These are phyloP conservation scores for Helianthus tuberosus DNA, from an alignment of 129 eudicot species.

Conservation along the genomic window DNA sequence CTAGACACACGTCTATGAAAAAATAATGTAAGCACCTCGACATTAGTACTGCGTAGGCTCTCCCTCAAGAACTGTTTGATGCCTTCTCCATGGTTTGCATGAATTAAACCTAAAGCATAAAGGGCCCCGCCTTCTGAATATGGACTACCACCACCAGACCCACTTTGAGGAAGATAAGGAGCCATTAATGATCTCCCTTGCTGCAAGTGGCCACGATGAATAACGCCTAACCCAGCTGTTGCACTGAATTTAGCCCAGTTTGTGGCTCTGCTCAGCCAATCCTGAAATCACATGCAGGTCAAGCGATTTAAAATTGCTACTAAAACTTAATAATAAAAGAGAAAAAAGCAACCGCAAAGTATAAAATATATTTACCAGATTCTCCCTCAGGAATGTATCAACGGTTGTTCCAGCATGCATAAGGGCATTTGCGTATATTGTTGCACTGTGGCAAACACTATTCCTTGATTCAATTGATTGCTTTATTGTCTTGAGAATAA, in stretches of 20 bases:
- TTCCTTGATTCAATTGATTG: conserved; percentile 97
- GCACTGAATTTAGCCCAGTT: conserved; percentile 98
- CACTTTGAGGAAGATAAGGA: too few relatives aligned
- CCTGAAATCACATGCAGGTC: conserved; percentile 46
- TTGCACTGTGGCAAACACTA: conserved; percentile 98
- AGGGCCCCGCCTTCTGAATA: too few relatives aligned
- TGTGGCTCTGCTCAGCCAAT: conserved; percentile 98
- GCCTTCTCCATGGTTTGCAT: conserved; percentile 99
- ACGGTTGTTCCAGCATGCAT: conserved; percentile 99
- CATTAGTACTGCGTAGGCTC: conserved; percentile 87
- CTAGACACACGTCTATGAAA: too few relatives aligned
- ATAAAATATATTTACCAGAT: conserved; percentile 60
- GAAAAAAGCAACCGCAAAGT: neutral
- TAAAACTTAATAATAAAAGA: neutral
- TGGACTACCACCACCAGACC: too few relatives aligned
- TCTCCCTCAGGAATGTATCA: conserved; percentile 93
- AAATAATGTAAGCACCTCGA: too few relatives aligned
- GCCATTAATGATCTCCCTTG: too few relatives aligned
- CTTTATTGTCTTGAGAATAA: too few relatives aligned
- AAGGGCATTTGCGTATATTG: conserved; percentile 92
- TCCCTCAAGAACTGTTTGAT: conserved; percentile 88
- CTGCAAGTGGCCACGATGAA: too few relatives aligned
- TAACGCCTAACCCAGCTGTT: too few relatives aligned
- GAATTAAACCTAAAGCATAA: conserved; percentile 92
- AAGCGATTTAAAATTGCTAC: neutral